Evolutionary conservation across 306 rosid species (phyloP).

Genomic region (Sophora flavescens): DNA sequence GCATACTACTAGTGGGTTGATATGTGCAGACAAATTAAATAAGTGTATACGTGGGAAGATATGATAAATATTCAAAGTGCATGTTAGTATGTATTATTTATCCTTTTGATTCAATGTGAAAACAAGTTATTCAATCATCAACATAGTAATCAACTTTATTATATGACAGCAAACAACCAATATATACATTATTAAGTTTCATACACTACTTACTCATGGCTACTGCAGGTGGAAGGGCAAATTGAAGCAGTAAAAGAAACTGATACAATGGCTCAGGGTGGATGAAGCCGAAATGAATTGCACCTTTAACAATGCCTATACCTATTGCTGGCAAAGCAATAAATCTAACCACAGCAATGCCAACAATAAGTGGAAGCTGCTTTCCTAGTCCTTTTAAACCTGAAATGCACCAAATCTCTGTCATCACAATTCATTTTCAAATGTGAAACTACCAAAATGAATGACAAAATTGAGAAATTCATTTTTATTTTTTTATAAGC

Average conservation of each 20-base stretch:
- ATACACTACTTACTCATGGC: constrained; percentile 40
- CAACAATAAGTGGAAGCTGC: constrained; percentile 22
- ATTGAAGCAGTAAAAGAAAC: constrained; percentile 50
- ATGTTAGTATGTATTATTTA: background rate
- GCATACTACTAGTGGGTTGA: background rate
- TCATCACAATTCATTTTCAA: background rate
- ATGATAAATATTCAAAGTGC: background rate
- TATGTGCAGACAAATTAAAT: background rate
- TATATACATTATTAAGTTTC: background rate
- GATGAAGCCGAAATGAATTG: constrained; percentile 41
- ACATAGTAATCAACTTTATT: too few relatives aligned
- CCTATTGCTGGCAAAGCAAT: constrained; percentile 46
- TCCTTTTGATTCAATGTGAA: background rate
- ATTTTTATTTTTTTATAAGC: too few relatives aligned
- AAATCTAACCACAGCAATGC: constrained; percentile 37
- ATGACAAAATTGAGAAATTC: background rate
- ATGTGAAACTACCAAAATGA: background rate
- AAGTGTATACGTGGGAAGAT: background rate
- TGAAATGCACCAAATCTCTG: background rate
- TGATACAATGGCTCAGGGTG: constrained; percentile 47
- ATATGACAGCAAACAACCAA: background rate
- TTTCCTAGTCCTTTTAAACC: constrained; percentile 38
- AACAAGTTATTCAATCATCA: too few relatives aligned
- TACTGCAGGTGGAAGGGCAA: constrained; percentile 48
- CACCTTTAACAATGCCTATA: constrained; percentile 43